Evolutionary conservation across 2,329 filamentous ascomycete genomes (phyloP), one percentile per base, ranked within the genome.

Genomic region (Talaromyces sp.): DNA sequence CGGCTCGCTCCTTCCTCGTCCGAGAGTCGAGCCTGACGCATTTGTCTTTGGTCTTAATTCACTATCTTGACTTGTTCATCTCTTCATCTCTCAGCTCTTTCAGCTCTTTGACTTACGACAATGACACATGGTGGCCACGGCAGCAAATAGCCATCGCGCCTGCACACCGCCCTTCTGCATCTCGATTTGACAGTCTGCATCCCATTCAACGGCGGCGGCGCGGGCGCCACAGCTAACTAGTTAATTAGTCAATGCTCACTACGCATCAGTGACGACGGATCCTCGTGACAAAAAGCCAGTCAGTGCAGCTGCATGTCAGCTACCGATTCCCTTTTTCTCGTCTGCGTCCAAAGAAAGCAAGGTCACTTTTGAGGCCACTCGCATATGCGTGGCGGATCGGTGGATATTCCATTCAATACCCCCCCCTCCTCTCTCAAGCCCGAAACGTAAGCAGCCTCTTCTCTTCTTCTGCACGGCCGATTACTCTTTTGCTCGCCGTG

Each of bases 371-470:
- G 17, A 27, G 19, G 19, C 49, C 2, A 52, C 49, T 52, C 49
- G 49, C 49, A 52, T 52, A 52, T 52, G 49, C 49, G 49, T 52
- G 24, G 49, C 49, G 27, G 49, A 52, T 52, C 49, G 49, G 49
- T 17, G 24, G 49, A 29, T 29, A 29, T 52, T 27, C 26, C 26
- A 27, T 27, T n/a, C 17, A 24, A 13, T 11, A 21, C 7, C n/a
- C 43, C 38, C 35, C 7, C 14, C 13, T 35, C n/a, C 32, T 35
- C 32, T 35, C 13, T 35, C 14, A n/a, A 38, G 8, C 7, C 10
- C 29, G 10, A 38, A 38, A 38, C 35, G 14, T 38, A 38, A 38
- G 35, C 17, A 38, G 35, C 35, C 35, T 38, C 35, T 38, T n/a
- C n/a, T n/a, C n/a, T 32, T n/a, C 35, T 38, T 38, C 35, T n/a